Evolutionary conservation across 257 asterid species (phyloP), one percentile per base, ranked within the genome.

Genomic region (Solanum pennellii): DNA sequence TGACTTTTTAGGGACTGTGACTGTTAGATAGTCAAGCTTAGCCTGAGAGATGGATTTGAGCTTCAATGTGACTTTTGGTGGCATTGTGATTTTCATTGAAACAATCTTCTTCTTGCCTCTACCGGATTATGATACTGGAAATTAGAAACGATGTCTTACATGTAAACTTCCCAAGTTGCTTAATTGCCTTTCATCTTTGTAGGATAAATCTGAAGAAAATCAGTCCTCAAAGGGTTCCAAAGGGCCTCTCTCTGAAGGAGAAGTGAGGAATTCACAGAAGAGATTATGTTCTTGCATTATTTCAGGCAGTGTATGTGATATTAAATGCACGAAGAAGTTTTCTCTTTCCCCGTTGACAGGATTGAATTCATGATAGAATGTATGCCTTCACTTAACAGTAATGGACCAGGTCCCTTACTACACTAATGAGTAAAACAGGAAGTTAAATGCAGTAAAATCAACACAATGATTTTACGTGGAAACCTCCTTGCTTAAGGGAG

Each of bases 221-320:
- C 80, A 74, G 66, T 37, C 77, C 49, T 75, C 89, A 59, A 86
- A 76, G 86, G 42, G 85, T 89, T 88, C 84, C 90, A 62, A 76
- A 79, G 62, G 84, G 77, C 88, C 90, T 76, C 69, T 83, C 13
- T 59, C 69, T 87, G 91, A 88, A 66, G 91, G 68, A 86, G 80
- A 88, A 56, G 5, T 73, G 13, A 52, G 44, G 72, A 68, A 59
- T 79, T 62, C 21, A 83, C 89, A 69, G 42, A 86, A 68, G 60
- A 66, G 87, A 44, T 73, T 83, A 59, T 76, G 44, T 86, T 86
- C 87, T 15, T 71, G 45, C 47, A 49, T 85, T 60, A 87, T 87
- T 21, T 83, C 82, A 65, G 82, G 89, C 44, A 82, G 79, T 21
- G 89, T 47, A 88, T 14, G 73, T 89, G 93, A 87, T 74, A 86